These are phyloP conservation scores for Aspergillus sp. DNA, from an alignment of 2,329 filamentous ascomycete genomes.

Conservation along the genomic window DNA sequence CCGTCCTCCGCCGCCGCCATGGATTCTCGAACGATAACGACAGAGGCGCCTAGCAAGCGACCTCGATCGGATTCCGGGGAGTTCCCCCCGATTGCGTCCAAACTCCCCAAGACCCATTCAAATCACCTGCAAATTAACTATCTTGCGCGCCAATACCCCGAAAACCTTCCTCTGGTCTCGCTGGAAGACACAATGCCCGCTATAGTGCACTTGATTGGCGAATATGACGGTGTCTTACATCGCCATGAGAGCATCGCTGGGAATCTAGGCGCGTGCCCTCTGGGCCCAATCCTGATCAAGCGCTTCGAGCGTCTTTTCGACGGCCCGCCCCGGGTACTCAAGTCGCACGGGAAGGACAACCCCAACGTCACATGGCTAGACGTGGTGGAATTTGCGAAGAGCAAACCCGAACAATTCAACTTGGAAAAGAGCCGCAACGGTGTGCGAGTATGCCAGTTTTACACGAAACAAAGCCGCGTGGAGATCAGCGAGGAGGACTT, in stretches of 20 bases:
- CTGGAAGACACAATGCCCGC: conserved; percentile 71
- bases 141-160: conserved; percentile 61
- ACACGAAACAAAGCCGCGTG: conserved; percentile 75
- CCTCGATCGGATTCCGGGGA: conserved; percentile 47
- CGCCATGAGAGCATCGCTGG: conserved; percentile 84
- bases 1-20: conserved; percentile 23
- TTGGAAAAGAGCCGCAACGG: conserved; percentile 69
- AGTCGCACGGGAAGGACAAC: conserved; percentile 60
- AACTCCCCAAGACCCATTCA: conserved; percentile 54
- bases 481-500: conserved; percentile 89
- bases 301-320: conserved; percentile 86
- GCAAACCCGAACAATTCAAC: conserved; percentile 75
- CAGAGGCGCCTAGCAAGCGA: conserved; percentile 44
- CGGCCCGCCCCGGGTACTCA: conserved; percentile 68
- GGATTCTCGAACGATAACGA: conserved; percentile 35
- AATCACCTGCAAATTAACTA: conserved; percentile 69
- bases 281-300: conserved; percentile 79
- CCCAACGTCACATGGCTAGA: conserved; percentile 77
- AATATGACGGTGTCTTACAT: conserved; percentile 83
- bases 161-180: conserved; percentile 62
- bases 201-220: conserved; percentile 69
- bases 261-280: conserved; percentile 78
- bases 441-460: conserved; percentile 74
- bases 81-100: conserved; percentile 43
- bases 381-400: conserved; percentile 79